Evolutionary conservation across 441 rosid genomes (phyloP), one percentile per base, ranked within the genome.

Genomic region (Iberis amara): DNA sequence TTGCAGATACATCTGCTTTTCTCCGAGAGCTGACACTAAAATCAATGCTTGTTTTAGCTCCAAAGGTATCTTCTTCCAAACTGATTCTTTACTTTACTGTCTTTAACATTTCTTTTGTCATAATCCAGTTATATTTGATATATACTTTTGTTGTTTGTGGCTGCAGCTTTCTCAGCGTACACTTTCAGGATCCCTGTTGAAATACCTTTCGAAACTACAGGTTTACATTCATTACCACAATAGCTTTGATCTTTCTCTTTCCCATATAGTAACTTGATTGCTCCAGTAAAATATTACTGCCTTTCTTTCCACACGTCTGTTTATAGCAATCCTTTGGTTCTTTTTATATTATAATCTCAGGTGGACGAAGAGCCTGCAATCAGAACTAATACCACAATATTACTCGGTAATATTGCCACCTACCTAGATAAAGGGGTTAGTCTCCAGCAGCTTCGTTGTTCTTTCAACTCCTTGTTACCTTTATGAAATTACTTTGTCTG

Each of bases 311-410:
- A 7, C 45, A 39, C 6, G 39, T 47, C 35, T 42, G 31, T 47
- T 12, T 7, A 35, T 46, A 48, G 12, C 21, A 24, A 57, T 33
- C 47, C 11, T 56, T 23, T 11, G 35, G 7, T 42, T 36, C 4
- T 15, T 33, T 26, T 41, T 23, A 47, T 48, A 30, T 65, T 30
- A 55, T 66, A 58, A 32, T 62, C 68, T 62, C 68, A 94, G 99
- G 96, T 89, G 70, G 99, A 94, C 74, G 99, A 94, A 75, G 99
- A 94, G 70, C 85, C 99, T 55, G 97, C 97, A 44, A 94, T 94
- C 57, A 83, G 96, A 79, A 89, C 99, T 56, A 94, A 89, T 73
- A 89, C 97, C 66, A 94, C 99, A 55, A 94, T 94, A 68, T 78
- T 94, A 63, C 96, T 94, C 0, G 99, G 99, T 44, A 94, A 94